Conservation (phyloP, 345 rosid genomes). For the Cardamine occulta region DNA sequence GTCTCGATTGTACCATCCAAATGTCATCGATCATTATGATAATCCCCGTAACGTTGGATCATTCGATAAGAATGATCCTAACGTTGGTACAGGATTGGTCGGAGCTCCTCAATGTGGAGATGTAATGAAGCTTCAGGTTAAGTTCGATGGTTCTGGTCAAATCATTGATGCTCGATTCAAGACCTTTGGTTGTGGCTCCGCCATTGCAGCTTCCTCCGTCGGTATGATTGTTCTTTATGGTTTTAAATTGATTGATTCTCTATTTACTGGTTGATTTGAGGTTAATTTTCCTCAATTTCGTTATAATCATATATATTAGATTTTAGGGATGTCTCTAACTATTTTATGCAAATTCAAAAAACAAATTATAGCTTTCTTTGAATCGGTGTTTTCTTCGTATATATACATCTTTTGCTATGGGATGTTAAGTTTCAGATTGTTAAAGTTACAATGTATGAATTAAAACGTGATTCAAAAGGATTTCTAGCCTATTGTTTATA, state of each 20-base stretch:
- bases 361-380: no score
- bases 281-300: not conserved
- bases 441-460: no score
- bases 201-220: slow-evolving; percentile 81
- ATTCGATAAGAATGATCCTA: slow-evolving; percentile 73
- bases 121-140: slow-evolving; percentile 87
- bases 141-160: slow-evolving; percentile 67
- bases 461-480: no score
- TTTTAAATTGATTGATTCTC: not conserved
- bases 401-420: no score
- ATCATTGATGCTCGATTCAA: slow-evolving; percentile 80
- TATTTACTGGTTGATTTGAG: not conserved
- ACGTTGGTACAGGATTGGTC: slow-evolving; percentile 79
- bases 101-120: slow-evolving; percentile 94
- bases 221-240: slow-evolving; percentile 44
- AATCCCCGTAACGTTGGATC: slow-evolving; percentile 87
- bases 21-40: slow-evolving; percentile 81
- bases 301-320: not conserved
- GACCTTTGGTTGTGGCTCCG: slow-evolving; percentile 92
- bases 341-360: no score
- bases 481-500: no score
- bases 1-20: slow-evolving; percentile 68
- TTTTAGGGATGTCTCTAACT: not conserved
- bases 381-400: no score
- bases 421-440: no score